Conservation (phyloP, 2,329 filamentous ascomycete genomes). For the Colletotrichum plurivorum region DNA sequence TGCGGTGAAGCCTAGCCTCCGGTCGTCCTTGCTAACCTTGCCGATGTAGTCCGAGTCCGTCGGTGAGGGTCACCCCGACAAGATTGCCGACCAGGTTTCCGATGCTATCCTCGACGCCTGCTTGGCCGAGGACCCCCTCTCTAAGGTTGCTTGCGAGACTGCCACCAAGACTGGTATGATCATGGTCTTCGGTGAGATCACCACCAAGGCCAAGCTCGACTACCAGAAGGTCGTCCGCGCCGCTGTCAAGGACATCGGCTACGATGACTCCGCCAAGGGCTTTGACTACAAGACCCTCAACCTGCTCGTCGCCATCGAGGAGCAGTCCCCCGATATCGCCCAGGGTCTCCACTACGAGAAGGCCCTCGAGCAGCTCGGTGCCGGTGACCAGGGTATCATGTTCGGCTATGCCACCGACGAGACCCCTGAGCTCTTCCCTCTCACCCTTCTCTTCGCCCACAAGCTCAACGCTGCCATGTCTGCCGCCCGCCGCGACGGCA, state of each 20-base stretch:
- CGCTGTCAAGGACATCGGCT: slow-evolving; percentile 98
- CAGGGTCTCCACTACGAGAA: slow-evolving; percentile 99
- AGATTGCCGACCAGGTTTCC: slow-evolving; percentile 98
- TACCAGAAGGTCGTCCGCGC: slow-evolving; percentile 98
- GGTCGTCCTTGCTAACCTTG: slow-evolving; percentile 39
- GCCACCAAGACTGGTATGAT: slow-evolving; percentile 99
- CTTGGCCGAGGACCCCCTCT: slow-evolving; percentile 92
- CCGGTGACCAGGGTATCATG: slow-evolving; percentile 99
- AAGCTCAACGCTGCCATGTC: slow-evolving; percentile 98
- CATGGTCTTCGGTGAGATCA: slow-evolving; percentile 99
- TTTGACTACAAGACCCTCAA: slow-evolving; percentile 99
- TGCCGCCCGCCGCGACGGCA: slow-evolving; percentile 87
- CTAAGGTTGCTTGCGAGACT: slow-evolving; percentile 99
- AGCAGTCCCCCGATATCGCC: slow-evolving; percentile 98
- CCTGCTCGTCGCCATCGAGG: slow-evolving; percentile 97
- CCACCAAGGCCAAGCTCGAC: slow-evolving; percentile 94
- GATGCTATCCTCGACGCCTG: slow-evolving; percentile 99
- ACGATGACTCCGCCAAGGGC: slow-evolving; percentile 96
- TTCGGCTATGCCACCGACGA: slow-evolving; percentile 99
- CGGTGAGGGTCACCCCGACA: slow-evolving; percentile 93
- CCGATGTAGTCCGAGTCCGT: slow-evolving; percentile 82
- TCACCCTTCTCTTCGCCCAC: slow-evolving; percentile 95
- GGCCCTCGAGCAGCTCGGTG: slow-evolving; percentile 96
- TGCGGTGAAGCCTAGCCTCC: slow-evolving; percentile 3
- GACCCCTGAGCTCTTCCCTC: slow-evolving; percentile 95